These are phyloP conservation scores for Pyrenochaeta sp. DNA, from an alignment of 2,329 filamentous ascomycete genomes.

Conservation along the genomic window DNA sequence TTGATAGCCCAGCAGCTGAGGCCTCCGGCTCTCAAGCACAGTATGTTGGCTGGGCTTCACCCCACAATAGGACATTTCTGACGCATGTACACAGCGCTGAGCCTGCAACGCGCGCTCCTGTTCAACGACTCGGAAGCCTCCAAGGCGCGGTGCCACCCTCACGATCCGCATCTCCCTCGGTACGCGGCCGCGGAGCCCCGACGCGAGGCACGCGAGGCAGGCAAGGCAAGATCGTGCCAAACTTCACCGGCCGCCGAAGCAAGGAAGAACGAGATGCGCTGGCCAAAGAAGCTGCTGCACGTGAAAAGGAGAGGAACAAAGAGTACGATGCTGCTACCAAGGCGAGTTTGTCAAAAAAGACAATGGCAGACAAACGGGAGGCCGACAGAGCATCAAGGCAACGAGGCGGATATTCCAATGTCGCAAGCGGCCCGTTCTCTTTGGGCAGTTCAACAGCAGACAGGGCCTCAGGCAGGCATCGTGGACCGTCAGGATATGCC, in stretches of 20 bases:
- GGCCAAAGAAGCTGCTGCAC: slow-evolving; percentile 49
- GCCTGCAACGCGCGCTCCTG: slow-evolving; percentile 26
- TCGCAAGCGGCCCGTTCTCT: slow-evolving; percentile 54
- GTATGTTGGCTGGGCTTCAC: slow-evolving; percentile 11
- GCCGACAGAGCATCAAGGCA: slow-evolving; percentile 36
- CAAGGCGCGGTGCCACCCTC: slow-evolving; percentile 37
- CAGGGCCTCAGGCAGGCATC: slow-evolving; percentile 22
- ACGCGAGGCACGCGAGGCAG: slow-evolving; percentile 42
- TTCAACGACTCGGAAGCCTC: slow-evolving; percentile 38
- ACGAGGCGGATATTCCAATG: slow-evolving; percentile 53
- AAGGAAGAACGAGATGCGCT: slow-evolving; percentile 54
- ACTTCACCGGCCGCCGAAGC: slow-evolving; percentile 54
- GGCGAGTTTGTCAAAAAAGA: slow-evolving; percentile 31
- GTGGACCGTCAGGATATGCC: too few species aligned
- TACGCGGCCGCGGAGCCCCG: slow-evolving; percentile 34
- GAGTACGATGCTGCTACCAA: slow-evolving; percentile 41
- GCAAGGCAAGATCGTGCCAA: slow-evolving; percentile 45
- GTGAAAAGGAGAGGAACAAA: slow-evolving; percentile 47
- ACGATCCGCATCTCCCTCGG: slow-evolving; percentile 38
- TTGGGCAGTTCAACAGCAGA: slow-evolving; percentile 35
- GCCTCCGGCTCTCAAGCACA: slow-evolving; percentile 14
- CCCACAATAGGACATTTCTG: background rate
- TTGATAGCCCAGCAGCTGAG: slow-evolving; percentile 19
- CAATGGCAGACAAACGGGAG: slow-evolving; percentile 25
- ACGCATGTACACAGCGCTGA: slow-evolving; percentile 19